A percentile compares a stretch with the other conserved stretches of the same genome.
Evolutionary conservation across 441 rosid genomes (phyloP).

Genomic region (Daphne laureola): DNA sequence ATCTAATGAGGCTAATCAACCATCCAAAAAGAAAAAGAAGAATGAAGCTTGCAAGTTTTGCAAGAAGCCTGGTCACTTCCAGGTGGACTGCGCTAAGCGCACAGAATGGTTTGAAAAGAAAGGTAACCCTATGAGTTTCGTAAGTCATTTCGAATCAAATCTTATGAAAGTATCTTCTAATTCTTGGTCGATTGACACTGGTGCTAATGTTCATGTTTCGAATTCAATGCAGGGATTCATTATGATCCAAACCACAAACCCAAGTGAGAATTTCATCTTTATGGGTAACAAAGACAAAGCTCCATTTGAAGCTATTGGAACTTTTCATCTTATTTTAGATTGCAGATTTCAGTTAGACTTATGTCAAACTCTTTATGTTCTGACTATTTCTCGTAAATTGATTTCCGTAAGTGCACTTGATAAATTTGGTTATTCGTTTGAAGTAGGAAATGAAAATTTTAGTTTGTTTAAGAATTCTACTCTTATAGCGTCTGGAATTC

Average conservation of each 20-base stretch:
- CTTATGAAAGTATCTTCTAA: no score
- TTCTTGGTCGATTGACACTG: no score
- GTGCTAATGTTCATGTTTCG: no score
- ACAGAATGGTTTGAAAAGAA: no score
- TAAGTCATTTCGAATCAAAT: no score
- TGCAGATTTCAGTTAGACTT: slow-evolving; percentile 1
- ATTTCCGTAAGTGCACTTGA: slow-evolving; percentile 5
- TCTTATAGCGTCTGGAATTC: background rate
- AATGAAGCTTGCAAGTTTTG: no score
- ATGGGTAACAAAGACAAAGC: background rate
- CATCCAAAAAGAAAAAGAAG: no score
- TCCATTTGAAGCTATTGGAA: slow-evolving; percentile 2
- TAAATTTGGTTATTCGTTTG: background rate
- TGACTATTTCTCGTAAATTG: background rate
- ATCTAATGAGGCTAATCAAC: no score
- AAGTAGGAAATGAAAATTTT: slow-evolving; percentile 5
- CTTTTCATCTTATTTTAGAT: slow-evolving; percentile 5
- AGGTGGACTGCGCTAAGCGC: no score
- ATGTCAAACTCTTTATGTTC: slow-evolving; percentile 9
- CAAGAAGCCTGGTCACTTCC: no score
- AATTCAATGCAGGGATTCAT: background rate
- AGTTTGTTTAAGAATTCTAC: background rate
- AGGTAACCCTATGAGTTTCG: no score
- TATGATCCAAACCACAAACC: background rate
- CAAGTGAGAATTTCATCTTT: no score